Percentiles rank a stretch among this genome's conserved stretches.
These are phyloP conservation scores for Populus hybrid DNA, from an alignment of 441 rosid genomes.

Conservation along the genomic window DNA sequence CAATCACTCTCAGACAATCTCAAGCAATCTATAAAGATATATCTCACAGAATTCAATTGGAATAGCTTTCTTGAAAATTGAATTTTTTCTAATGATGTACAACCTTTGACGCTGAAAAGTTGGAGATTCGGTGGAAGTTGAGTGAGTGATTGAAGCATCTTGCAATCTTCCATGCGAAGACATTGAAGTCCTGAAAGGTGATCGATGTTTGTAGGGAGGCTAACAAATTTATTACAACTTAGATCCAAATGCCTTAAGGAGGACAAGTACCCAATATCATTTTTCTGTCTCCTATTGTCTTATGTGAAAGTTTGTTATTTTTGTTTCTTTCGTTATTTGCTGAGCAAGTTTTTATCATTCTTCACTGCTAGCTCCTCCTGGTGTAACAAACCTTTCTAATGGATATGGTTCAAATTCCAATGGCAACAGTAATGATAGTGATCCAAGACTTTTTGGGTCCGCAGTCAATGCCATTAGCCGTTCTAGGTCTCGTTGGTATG, in stretches of 20 bases:
- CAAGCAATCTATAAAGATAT: not conserved
- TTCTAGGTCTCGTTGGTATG: slow-evolving; percentile 53
- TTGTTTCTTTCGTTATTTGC: slow-evolving; percentile 12
- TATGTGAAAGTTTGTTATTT: not conserved
- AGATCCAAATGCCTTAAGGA: not conserved
- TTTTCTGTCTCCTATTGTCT: not conserved
- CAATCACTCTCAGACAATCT: not conserved
- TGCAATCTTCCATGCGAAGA: not conserved
- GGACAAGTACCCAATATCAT: not conserved
- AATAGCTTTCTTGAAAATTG: not conserved
- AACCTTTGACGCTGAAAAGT: not conserved
- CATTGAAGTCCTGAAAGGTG: not conserved
- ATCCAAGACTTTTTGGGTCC: slow-evolving; percentile 58
- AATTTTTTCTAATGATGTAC: not conserved
- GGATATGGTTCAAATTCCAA: slow-evolving; percentile 45
- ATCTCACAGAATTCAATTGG: too few relatives aligned
- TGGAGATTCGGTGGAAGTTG: not conserved
- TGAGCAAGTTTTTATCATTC: slow-evolving; percentile 21
- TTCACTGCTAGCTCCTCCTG: slow-evolving; percentile 53
- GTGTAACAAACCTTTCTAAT: slow-evolving; percentile 43
- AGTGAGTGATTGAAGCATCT: not conserved
- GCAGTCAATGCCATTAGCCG: slow-evolving; percentile 49
- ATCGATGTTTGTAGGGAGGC: not conserved
- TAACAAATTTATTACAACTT: not conserved
- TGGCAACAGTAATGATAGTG: slow-evolving; percentile 48